phyloP scores from a whole-genome alignment of 352 stramenopile species.

The Peronospora farinosa region DNA sequence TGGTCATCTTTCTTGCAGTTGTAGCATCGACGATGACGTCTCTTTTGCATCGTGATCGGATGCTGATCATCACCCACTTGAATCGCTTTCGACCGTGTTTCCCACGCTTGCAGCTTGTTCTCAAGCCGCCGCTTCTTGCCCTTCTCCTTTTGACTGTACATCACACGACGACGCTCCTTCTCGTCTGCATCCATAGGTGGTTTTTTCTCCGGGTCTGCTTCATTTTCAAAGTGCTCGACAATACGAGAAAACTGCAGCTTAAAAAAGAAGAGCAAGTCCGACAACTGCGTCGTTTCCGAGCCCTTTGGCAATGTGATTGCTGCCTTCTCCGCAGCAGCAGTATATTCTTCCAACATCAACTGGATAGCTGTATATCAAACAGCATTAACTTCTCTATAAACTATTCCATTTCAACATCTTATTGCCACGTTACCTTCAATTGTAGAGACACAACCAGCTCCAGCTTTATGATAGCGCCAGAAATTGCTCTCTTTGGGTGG shows the following conservation, averaged over 20 bases:
- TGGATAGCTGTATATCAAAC: constrained; percentile 51
- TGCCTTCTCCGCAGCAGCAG: constrained; percentile 32
- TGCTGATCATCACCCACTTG: constrained; percentile 40
- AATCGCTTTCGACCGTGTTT: constrained; percentile 41
- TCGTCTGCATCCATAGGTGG: constrained; percentile 75
- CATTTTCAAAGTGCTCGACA: constrained; percentile 48
- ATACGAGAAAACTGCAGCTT: constrained; percentile 69
- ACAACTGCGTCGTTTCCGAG: constrained; percentile 34
- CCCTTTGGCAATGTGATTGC: constrained; percentile 30
- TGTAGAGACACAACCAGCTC: constrained; percentile 80
- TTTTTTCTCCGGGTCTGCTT: constrained; percentile 44
- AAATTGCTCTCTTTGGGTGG: constrained; percentile 81
- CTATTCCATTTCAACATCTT: no score
- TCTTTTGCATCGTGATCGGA: constrained; percentile 26
- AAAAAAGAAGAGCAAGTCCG: constrained; percentile 81
- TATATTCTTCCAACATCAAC: constrained; percentile 76
- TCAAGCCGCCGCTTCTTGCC: constrained; percentile 70
- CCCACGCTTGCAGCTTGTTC: constrained; percentile 58
- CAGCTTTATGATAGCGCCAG: constrained; percentile 83
- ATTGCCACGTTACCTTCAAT: constrained; percentile 65
- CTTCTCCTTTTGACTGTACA: constrained; percentile 71
- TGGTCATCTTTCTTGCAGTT: constrained; percentile 83
- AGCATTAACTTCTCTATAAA: no score
- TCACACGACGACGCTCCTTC: constrained; percentile 68
- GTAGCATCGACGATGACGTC: constrained; percentile 65